Base-by-base conservation (phyloP, 805 yeast species). In the Yarrowia divulgata region DNA sequence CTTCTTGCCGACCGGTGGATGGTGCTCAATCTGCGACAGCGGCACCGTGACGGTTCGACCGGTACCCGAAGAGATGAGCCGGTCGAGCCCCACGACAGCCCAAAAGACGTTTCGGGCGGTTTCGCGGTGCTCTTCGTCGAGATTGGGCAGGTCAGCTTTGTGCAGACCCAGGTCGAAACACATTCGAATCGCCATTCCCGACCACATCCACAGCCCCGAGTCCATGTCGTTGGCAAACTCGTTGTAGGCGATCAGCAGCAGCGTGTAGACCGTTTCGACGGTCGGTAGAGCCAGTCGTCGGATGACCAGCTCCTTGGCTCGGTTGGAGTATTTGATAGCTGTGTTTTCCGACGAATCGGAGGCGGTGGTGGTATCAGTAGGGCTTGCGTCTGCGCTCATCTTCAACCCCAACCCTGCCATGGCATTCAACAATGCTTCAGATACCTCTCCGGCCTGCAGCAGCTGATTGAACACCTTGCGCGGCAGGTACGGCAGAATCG, bases 151-250 rank as follows among this genome's bases (percentile, higher is more conserved):
- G 14, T 52, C 63, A 0, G 70, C 71, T 62, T 74, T 75, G 42
- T 75, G 77, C 2, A 75, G 71, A 3, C 77, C 77, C 34, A 75
- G 70, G 64, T 75, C 77, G 69, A 67, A 71, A 63, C 77, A 71
- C 77, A 75, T 75, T 16, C 77, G 71, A 23, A 75, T 74, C 1
- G 77, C 77, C 70, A 75, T 73, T 3, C 77, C 77, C 7, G 74
- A 71, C 77, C 77, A 75, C 34, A 73, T 70, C 77, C 77, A 75
- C 32, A 75, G 69, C 0, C 77, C 77, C 14, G 76, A 73, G 63
- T 75, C 77, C 14, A 75, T 66, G 39, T 75, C 77, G 23, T 72
- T 72, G 6, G 71, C 75, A 71, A 75, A 75, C 55, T 75, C 77
- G 39, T 71, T 70, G 66, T 75, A 75, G 4, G 77, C 77, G 55